These are phyloP conservation scores for Termitomyces sp. DNA, from an alignment of 768 basidiomycete genomes.

Conservation along the genomic window DNA sequence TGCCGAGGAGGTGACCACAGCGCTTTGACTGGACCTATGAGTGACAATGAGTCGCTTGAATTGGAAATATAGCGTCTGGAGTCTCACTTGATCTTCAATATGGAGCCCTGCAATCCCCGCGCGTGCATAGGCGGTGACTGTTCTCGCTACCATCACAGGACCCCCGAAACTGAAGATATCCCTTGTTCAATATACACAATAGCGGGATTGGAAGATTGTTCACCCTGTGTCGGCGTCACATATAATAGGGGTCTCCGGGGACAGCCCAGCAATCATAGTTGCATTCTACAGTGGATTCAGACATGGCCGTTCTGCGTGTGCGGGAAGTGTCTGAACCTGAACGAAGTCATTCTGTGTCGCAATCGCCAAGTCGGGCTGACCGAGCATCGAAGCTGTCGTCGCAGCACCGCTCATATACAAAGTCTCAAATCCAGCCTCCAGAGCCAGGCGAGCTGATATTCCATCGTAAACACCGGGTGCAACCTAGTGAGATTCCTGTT, in stretches of 20 bases:
- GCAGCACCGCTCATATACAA: constrained; percentile 51
- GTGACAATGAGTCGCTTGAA: neutral
- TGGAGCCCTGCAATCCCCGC: constrained; percentile 51
- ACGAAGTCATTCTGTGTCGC: constrained; percentile 55
- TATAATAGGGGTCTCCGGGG: constrained; percentile 46
- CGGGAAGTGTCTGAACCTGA: constrained; percentile 25
- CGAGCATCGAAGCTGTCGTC: constrained; percentile 53
- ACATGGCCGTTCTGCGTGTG: too few relatives aligned
- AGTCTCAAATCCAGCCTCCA: constrained; percentile 49
- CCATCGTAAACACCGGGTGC: constrained; percentile 44
- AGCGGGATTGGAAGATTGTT: neutral
- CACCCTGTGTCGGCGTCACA: constrained; percentile 58
- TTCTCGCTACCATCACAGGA: constrained; percentile 53
- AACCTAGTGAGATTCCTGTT: constrained; percentile 1
- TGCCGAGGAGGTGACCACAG: constrained; percentile 54
- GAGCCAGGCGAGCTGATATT: constrained; percentile 48
- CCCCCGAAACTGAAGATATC: constrained; percentile 40
- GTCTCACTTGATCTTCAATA: constrained; percentile 51
- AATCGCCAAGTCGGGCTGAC: constrained; percentile 53
- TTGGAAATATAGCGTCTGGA: neutral
- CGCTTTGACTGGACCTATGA: constrained; percentile 41
- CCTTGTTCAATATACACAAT: neutral
- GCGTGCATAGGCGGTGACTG: constrained; percentile 45
- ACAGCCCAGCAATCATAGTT: constrained; percentile 47
- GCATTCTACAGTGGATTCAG: constrained; percentile 24